Conservation (phyloP, 2,329 filamentous ascomycete species). For the Dothiorella sarmentorum region DNA sequence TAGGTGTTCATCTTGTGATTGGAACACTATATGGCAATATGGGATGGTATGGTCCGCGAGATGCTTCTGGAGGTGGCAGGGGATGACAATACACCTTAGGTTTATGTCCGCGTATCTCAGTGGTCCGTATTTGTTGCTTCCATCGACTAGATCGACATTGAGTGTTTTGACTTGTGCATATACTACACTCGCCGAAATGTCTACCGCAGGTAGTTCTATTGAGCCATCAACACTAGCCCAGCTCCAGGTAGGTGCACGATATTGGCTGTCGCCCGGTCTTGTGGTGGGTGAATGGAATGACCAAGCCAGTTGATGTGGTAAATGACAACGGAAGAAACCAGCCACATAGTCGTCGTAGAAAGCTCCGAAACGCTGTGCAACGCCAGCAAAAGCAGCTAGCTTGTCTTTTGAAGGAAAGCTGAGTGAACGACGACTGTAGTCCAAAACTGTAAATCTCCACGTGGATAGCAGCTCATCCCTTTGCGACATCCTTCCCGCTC, state of each 20-base stretch:
- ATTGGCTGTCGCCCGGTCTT: background rate
- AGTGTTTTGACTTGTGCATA: background rate
- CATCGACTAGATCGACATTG: background rate
- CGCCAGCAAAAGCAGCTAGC: background rate
- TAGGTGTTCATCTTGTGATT: too few species aligned
- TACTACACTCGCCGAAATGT: too few species aligned
- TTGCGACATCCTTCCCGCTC: background rate
- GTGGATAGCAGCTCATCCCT: background rate
- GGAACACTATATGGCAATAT: too few species aligned
- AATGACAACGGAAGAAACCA: background rate
- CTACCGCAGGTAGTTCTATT: background rate
- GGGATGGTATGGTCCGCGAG: too few species aligned
- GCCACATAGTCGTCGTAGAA: background rate
- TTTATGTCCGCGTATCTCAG: background rate
- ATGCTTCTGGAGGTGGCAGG: too few species aligned
- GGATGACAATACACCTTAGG: background rate
- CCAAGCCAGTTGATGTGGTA: background rate
- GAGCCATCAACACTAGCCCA: background rate
- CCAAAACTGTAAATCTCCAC: background rate
- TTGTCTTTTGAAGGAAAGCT: background rate
- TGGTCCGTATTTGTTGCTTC: background rate
- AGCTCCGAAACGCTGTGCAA: background rate
- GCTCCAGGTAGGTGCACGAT: constrained; percentile 1
- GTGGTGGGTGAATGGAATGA: too few species aligned
- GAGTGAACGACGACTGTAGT: background rate